Conservation (phyloP, 106 monocot genomes). For the Dendrobium chrysotoxum region DNA sequence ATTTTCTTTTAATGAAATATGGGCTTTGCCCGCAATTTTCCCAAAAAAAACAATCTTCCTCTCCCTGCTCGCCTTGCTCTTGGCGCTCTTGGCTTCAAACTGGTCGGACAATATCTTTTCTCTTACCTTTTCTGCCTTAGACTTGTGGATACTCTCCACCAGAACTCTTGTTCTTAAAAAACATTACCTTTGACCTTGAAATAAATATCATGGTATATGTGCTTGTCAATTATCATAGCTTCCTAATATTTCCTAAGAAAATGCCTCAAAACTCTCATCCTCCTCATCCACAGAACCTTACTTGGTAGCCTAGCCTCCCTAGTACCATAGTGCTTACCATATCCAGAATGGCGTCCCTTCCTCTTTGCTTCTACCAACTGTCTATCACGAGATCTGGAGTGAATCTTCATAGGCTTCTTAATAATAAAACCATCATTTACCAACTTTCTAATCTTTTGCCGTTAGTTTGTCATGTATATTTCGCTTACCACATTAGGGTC, state of each 20-base stretch:
- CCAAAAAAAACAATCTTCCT: slow-evolving; percentile 26
- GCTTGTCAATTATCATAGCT: slow-evolving; percentile 34
- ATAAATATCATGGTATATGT: slow-evolving; percentile 39
- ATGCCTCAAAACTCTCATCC: slow-evolving; percentile 35
- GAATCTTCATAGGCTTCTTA: slow-evolving; percentile 36
- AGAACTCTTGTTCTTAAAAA: slow-evolving; percentile 39
- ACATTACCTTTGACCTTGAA: slow-evolving; percentile 46
- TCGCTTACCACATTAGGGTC: slow-evolving; percentile 83
- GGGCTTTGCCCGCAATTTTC: no score
- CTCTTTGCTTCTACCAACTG: slow-evolving; percentile 32
- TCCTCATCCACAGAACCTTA: slow-evolving; percentile 47
- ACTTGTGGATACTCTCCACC: slow-evolving; percentile 41
- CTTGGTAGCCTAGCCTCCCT: slow-evolving; percentile 53
- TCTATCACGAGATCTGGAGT: slow-evolving; percentile 30
- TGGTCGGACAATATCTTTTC: slow-evolving; percentile 32
- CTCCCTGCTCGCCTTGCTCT: slow-evolving; percentile 38
- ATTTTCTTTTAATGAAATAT: no score
- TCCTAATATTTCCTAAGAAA: slow-evolving; percentile 30
- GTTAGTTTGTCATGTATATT: slow-evolving; percentile 88
- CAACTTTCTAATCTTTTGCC: slow-evolving; percentile 34
- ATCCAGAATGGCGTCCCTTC: slow-evolving; percentile 49
- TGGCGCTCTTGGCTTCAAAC: slow-evolving; percentile 36
- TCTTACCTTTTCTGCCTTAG: slow-evolving; percentile 33
- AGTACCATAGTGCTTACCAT: slow-evolving; percentile 51
- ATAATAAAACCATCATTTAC: slow-evolving; percentile 38